phyloP scores from a whole-genome alignment of 116 monocot genomes.

The Posidonia oceanica region DNA sequence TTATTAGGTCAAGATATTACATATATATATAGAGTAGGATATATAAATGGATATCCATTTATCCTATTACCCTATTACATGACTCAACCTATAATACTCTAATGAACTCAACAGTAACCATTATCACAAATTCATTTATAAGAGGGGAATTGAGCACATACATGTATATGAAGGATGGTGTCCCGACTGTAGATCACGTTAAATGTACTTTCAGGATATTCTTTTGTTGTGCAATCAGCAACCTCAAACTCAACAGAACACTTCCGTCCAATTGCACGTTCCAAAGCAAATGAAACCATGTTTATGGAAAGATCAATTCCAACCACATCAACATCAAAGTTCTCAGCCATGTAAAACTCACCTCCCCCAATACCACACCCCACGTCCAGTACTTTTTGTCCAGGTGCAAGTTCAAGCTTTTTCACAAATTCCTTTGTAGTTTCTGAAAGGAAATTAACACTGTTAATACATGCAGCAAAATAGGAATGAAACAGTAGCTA shows the following conservation, averaged over 20 bases:
- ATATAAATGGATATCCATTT: no score
- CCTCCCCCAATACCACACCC: constrained; percentile 99
- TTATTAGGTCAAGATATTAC: no score
- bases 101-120: no score
- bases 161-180: constrained; percentile 94
- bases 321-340: constrained; percentile 88
- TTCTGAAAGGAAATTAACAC: constrained; percentile 27
- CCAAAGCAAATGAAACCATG: constrained; percentile 95
- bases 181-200: constrained; percentile 97
- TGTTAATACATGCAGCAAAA: background rate
- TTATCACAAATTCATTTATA: no score
- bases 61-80: no score
- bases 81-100: no score
- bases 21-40: no score
- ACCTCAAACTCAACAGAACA: constrained; percentile 96
- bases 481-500: no score
- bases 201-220: constrained; percentile 65
- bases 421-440: constrained; percentile 92
- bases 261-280: constrained; percentile 83
- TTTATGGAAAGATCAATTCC: constrained; percentile 95
- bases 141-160: constrained; percentile 7
- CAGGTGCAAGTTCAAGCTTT: constrained; percentile 71
- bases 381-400: constrained; percentile 87
- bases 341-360: constrained; percentile 96
- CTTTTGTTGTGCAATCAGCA: constrained; percentile 79